Evolutionary conservation across 805 yeast genomes (phyloP), one percentile per base, ranked within the genome.

Genomic region (Hanseniaspora guilliermondii): DNA sequence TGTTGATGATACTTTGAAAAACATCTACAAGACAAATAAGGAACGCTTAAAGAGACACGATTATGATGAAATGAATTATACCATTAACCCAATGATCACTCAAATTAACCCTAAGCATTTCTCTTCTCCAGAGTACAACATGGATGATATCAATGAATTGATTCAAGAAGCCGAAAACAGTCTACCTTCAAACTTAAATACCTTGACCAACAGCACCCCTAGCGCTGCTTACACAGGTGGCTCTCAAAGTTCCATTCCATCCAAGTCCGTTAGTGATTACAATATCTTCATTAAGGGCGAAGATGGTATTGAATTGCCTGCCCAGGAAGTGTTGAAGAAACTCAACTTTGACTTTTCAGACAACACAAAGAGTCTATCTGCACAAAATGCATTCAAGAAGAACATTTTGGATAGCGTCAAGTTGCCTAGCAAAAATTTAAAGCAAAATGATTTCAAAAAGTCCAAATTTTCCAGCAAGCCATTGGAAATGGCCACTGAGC

Each of bases 101-200:
- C 55, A 52, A 33, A 52, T 52, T n/a, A 52, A 52, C 21, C 55
- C 55, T 27, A 52, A 52, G 17, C 55, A 52, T 22, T 52, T 52
- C 30, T 47, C 39, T 6, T 52, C 55, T 36, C 40, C 55, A 6
- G 55, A 52, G 21, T 52, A 52, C 22, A 40, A 52, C 25, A 17
- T 52, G n/a, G 38, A 52, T 24, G 45, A 52, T 12, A 44, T 52
- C 16, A 47, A 52, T 37, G 35, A 36, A 17, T 5, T 52, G 24
- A n/a, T 52, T 5, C 55, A 52, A 38, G 55, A 52, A 37, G 55
- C 55, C 37, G 55, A 52, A 44, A 35, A 52, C n/a, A 27, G 3
- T 24, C 16, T n/a, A 12, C 46, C 46, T 27, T 5, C 33, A n/a
- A 22, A 24, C 30, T 19, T 37, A 9, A 42, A 19, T 25, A 17